These are phyloP conservation scores for Dictyostelium citrinum DNA, from an alignment of 78 protist species.

Conservation along the genomic window DNA sequence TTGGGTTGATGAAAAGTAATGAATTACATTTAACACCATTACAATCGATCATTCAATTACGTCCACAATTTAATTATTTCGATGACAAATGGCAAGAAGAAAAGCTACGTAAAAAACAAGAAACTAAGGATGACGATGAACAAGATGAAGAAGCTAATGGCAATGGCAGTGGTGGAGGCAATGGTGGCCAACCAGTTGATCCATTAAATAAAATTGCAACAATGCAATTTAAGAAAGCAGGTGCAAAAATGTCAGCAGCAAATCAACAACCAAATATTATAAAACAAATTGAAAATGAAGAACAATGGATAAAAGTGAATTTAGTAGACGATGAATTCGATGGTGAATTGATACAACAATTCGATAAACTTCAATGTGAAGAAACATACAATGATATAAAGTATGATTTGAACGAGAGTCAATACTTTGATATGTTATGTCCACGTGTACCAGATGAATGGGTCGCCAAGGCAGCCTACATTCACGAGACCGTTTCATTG, in stretches of 20 bases:
- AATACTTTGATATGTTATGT: conserved; percentile 51
- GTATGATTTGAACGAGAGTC: conserved; percentile 20
- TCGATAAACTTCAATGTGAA: background rate
- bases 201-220: background rate
- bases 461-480: conserved; percentile 18
- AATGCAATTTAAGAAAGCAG: conserved; percentile 42
- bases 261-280: background rate
- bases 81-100: conserved; percentile 44
- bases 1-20: conserved; percentile 37
- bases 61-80: conserved; percentile 35
- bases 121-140: background rate
- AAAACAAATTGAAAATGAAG: conserved; percentile 53
- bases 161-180: background rate
- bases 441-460: conserved; percentile 36
- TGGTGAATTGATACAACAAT: background rate
- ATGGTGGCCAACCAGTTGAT: background rate
- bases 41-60: conserved; percentile 61
- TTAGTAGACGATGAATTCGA: conserved; percentile 9
- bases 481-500: conserved; percentile 24
- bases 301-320: conserved; percentile 52
- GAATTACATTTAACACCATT: conserved; percentile 68
- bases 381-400: background rate
- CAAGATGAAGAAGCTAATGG: background rate
- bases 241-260: background rate
- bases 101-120: conserved; percentile 29